Evolutionary conservation across 176 grass and related monocot species (phyloP).

Genomic region (Carex scoparia): DNA sequence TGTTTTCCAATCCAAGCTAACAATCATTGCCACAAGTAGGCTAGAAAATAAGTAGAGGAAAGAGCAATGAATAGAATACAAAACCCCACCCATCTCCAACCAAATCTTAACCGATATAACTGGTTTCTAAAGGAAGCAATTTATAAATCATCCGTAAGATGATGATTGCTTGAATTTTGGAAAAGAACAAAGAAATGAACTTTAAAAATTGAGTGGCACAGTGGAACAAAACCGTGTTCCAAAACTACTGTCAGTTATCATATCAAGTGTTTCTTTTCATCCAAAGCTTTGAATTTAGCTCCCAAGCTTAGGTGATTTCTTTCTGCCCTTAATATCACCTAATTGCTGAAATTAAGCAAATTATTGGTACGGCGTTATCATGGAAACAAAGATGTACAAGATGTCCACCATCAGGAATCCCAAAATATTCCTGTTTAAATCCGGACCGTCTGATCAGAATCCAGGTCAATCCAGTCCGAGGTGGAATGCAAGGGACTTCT

Average conservation of each 20-base stretch:
- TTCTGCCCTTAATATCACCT: neutral
- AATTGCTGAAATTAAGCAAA: neutral
- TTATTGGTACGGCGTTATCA: neutral
- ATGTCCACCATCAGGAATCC: neutral
- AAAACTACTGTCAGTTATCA: neutral
- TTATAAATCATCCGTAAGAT: neutral
- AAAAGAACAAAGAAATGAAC: neutral
- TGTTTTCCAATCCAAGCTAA: conserved; percentile 14
- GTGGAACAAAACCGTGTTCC: neutral
- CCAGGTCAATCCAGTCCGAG: too few relatives aligned
- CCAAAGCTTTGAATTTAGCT: neutral
- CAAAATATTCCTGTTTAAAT: too few relatives aligned
- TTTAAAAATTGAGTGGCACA: neutral
- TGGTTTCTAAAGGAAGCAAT: neutral
- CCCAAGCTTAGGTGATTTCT: neutral
- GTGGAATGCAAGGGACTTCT: too few relatives aligned
- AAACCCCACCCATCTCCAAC: neutral
- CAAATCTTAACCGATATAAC: neutral
- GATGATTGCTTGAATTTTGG: neutral
- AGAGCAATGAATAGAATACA: neutral
- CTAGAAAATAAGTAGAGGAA: neutral
- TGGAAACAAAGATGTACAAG: neutral
- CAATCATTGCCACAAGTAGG: neutral
- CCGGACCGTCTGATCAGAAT: too few relatives aligned
- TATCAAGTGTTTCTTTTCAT: neutral